A percentile compares a stretch with the other conserved stretches of the same genome.
These are phyloP conservation scores for Fusarium oxysporum DNA, from an alignment of 2,329 filamentous ascomycete genomes.

Conservation along the genomic window DNA sequence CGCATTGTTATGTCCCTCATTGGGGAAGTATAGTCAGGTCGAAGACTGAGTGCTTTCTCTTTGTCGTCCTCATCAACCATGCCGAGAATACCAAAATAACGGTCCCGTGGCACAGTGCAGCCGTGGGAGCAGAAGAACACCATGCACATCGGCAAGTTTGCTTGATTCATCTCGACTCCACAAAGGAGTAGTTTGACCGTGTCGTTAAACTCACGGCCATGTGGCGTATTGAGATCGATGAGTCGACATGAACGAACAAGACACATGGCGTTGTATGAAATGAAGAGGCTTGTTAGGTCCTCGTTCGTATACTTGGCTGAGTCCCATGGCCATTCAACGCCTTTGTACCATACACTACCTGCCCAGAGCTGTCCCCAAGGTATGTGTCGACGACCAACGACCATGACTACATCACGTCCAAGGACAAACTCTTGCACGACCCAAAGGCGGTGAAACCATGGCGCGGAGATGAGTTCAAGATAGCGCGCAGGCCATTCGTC, in stretches of 20 bases:
- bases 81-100: constrained; percentile 16
- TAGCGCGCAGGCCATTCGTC: not conserved
- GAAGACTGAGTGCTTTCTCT: not conserved
- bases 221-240: not conserved
- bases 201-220: not conserved
- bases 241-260: not conserved
- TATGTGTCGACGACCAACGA: not conserved
- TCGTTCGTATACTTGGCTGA: accelerated
- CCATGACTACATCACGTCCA: not conserved
- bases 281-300: accelerated
- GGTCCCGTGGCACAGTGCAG: not conserved
- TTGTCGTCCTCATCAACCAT: not conserved
- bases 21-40: not conserved
- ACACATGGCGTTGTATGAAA: not conserved
- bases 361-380: constrained; percentile 12
- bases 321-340: not conserved
- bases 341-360: not conserved
- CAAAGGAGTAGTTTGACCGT: not conserved
- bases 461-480: not conserved
- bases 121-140: not conserved
- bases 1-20: constrained; percentile 5
- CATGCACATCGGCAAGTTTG: not conserved
- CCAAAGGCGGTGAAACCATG: constrained; percentile 25
- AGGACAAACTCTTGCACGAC: constrained; percentile 27
- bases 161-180: not conserved